phyloP scores from a whole-genome alignment of 139 green algal genomes.

The Haematococcus lacustris region DNA sequence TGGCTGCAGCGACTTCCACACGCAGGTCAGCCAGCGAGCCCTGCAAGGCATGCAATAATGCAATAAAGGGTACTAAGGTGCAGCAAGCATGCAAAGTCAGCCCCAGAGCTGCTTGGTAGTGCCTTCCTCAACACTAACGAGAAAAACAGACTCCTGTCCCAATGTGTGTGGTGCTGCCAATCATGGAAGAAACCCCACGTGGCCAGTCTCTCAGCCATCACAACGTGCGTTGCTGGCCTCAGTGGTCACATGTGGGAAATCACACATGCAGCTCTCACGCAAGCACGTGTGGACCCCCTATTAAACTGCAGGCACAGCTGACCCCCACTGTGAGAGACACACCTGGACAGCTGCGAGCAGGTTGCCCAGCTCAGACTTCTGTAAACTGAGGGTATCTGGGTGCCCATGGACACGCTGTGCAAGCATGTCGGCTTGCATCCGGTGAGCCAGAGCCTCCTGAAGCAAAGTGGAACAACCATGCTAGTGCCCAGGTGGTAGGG shows the following conservation, averaged over 20 bases:
- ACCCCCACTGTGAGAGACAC: too few relatives aligned
- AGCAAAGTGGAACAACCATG: too few relatives aligned
- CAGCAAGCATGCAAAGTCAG: neutral
- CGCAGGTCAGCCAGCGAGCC: conserved; percentile 19
- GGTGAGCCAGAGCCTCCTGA: too few relatives aligned
- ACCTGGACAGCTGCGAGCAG: conserved; percentile 25
- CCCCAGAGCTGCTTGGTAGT: neutral
- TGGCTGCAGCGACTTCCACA: conserved; percentile 23
- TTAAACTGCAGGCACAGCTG: too few relatives aligned
- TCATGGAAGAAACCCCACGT: neutral
- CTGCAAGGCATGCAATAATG: neutral
- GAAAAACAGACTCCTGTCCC: neutral
- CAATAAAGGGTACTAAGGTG: neutral
- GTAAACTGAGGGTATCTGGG: too few relatives aligned
- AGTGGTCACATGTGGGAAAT: neutral
- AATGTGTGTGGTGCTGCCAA: neutral
- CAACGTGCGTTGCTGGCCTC: neutral
- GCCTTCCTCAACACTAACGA: neutral
- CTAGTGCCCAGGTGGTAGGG: too few relatives aligned
- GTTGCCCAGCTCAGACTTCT: conserved; percentile 13
- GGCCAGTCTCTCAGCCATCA: neutral
- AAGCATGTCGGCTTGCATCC: too few relatives aligned
- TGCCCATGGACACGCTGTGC: too few relatives aligned
- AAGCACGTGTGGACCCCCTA: too few relatives aligned
- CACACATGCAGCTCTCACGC: neutral